phyloP scores from a whole-genome alignment of 495 filamentous ascomycete genomes.

The Darksidea phi region DNA sequence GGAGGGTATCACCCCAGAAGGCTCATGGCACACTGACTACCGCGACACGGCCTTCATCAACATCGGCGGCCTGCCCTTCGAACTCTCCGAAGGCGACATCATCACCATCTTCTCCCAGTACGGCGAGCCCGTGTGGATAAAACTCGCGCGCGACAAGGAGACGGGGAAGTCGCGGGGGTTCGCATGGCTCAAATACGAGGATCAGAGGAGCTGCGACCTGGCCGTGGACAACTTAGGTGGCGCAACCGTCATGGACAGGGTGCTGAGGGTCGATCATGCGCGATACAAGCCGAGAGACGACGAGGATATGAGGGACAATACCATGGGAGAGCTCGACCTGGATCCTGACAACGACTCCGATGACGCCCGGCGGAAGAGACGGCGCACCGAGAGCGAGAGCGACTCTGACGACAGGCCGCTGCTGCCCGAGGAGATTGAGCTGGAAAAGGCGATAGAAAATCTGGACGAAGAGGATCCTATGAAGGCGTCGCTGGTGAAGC shows the following conservation, averaged over 20 bases:
- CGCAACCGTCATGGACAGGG: constrained; percentile 73
- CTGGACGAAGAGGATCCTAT: constrained; percentile 97
- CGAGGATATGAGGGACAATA: constrained; percentile 66
- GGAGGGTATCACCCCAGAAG: constrained; percentile 73
- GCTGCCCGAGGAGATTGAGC: constrained; percentile 70
- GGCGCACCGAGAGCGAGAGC: constrained; percentile 41
- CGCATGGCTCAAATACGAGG: constrained; percentile 95
- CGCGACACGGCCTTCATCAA: constrained; percentile 95
- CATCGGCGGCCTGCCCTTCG: constrained; percentile 91
- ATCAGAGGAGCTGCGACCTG: constrained; percentile 92
- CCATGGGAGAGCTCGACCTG: constrained; percentile 23
- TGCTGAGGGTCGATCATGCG: constrained; percentile 87
- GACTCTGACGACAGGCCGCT: constrained; percentile 47
- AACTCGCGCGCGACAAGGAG: constrained; percentile 89
- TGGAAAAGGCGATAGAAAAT: constrained; percentile 69
- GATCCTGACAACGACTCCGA: constrained; percentile 13
- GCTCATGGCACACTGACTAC: constrained; percentile 97
- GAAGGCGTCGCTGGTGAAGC: constrained; percentile 83
- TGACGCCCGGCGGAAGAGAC: constrained; percentile 44
- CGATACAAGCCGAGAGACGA: constrained; percentile 86
- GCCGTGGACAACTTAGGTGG: constrained; percentile 95
- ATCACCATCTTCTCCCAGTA: constrained; percentile 97
- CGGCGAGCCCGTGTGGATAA: constrained; percentile 88
- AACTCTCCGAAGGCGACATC: constrained; percentile 92
- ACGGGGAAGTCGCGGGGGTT: constrained; percentile 93